A percentile compares a stretch with the other conserved stretches of the same genome.
Conservation (phyloP, 1,139 yeast species). For the Geotrichum candidum region DNA sequence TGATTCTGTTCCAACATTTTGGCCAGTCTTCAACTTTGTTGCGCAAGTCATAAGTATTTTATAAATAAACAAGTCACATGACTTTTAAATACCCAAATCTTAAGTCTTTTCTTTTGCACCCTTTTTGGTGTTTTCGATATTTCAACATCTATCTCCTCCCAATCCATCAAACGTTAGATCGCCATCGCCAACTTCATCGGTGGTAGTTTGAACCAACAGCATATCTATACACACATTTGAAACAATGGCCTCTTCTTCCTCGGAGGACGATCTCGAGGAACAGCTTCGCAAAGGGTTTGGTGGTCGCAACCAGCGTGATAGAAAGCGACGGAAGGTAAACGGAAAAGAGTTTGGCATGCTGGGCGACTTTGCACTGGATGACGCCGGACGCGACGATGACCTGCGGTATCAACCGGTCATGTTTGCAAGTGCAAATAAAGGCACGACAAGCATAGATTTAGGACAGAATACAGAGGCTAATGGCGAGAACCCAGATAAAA, state of each 20-base stretch:
- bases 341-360: slow-evolving; percentile 16
- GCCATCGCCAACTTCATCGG: background rate
- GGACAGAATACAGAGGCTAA: background rate
- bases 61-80: no score
- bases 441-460: background rate
- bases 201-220: background rate
- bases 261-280: slow-evolving; percentile 11
- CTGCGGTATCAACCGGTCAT: slow-evolving; percentile 12
- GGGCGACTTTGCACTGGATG: slow-evolving; percentile 11
- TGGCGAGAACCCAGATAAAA: background rate
- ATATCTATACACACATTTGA: background rate
- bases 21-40: no score
- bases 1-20: no score
- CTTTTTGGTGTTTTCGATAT: background rate
- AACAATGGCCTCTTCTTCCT: slow-evolving; percentile 2
- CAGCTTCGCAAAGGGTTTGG: slow-evolving; percentile 9
- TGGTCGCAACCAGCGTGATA: background rate
- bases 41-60: no score
- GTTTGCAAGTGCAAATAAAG: slow-evolving; percentile 1
- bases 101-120: background rate
- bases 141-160: background rate
- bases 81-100: background rate
- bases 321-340: slow-evolving; percentile 5
- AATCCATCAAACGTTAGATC: background rate
- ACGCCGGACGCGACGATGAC: background rate